A percentile compares a stretch with the other conserved stretches of the same genome.
These are phyloP conservation scores for Aulographum hederae DNA, from an alignment of 2,329 filamentous ascomycete species.

Conservation along the genomic window DNA sequence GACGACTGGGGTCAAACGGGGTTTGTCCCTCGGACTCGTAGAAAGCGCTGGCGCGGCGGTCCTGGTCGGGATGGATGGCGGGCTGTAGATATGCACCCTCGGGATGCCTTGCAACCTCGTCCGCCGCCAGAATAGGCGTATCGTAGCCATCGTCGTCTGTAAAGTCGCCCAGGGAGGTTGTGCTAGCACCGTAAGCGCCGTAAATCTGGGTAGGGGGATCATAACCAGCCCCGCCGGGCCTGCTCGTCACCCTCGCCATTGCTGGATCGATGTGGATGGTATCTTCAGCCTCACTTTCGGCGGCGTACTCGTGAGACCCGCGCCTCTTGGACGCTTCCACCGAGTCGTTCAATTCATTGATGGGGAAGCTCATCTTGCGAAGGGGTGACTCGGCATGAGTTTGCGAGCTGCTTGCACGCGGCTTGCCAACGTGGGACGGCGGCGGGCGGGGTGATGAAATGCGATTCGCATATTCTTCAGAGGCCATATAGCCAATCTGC, in stretches of 20 bases:
- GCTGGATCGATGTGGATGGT: slow-evolving; percentile 68
- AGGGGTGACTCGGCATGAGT: slow-evolving; percentile 30
- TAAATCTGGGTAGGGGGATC: slow-evolving; percentile 33
- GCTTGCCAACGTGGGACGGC: slow-evolving; percentile 16
- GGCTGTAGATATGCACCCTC: slow-evolving; percentile 53
- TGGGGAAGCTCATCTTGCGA: slow-evolving; percentile 30
- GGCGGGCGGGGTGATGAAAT: slow-evolving; percentile 48
- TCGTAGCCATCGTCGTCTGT: slow-evolving; percentile 38
- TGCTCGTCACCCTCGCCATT: slow-evolving; percentile 11
- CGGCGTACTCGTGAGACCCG: slow-evolving; percentile 9
- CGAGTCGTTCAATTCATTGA: slow-evolving; percentile 16
- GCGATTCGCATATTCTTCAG: slow-evolving; percentile 65
- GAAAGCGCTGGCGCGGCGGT: slow-evolving; percentile 32
- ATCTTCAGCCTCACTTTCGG: slow-evolving; percentile 30
- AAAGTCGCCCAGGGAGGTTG: slow-evolving; percentile 27
- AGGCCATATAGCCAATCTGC: slow-evolving; percentile 74
- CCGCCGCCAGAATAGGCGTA: slow-evolving; percentile 71
- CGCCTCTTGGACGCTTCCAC: background rate
- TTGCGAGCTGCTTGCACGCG: slow-evolving; percentile 25
- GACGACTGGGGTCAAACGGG: background rate
- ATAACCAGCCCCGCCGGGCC: slow-evolving; percentile 29
- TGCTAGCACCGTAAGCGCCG: slow-evolving; percentile 25
- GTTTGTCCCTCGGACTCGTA: slow-evolving; percentile 30
- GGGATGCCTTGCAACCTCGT: slow-evolving; percentile 64
- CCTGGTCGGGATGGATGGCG: slow-evolving; percentile 54